Evolutionary conservation across 257 asterid genomes (phyloP).

Genomic region (Thymus quinquecostatus): DNA sequence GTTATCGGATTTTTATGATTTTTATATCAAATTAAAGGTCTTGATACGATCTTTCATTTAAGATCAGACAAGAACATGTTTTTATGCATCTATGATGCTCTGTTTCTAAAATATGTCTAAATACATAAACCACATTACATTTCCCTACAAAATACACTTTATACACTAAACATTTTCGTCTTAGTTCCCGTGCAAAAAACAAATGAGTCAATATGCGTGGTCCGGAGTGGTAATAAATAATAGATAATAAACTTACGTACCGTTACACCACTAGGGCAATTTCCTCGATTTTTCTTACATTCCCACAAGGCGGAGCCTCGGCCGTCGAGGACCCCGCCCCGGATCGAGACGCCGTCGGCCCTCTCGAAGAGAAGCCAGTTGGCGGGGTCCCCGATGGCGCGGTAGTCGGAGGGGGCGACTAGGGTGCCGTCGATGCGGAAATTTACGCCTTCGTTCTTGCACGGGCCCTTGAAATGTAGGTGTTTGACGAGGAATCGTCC

Average conservation of each 20-base stretch:
- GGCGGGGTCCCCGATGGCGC: slow-evolving; percentile 31
- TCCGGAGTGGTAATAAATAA: too few relatives aligned
- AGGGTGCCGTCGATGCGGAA: slow-evolving; percentile 49
- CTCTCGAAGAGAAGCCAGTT: slow-evolving; percentile 53
- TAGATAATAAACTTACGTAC: slow-evolving; percentile 35
- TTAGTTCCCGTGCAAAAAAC: too few relatives aligned
- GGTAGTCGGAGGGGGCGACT: slow-evolving; percentile 57
- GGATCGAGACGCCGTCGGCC: slow-evolving; percentile 48
- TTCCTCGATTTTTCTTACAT: slow-evolving; percentile 50
- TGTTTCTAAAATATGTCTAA: too few relatives aligned
- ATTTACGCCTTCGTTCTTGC: slow-evolving; percentile 43
- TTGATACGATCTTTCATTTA: too few relatives aligned
- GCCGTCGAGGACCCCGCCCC: slow-evolving; percentile 63
- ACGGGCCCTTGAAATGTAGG: slow-evolving; percentile 49
- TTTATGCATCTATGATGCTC: too few relatives aligned
- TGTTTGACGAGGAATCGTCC: slow-evolving; percentile 47
- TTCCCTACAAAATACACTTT: too few relatives aligned
- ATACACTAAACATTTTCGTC: too few relatives aligned
- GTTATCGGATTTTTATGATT: too few relatives aligned
- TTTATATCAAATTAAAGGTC: too few relatives aligned
- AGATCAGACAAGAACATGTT: too few relatives aligned
- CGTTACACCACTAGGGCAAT: slow-evolving; percentile 61
- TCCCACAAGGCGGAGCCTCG: slow-evolving; percentile 64
- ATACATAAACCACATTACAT: too few relatives aligned
- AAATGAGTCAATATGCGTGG: too few relatives aligned